A percentile compares a stretch with the other conserved stretches of the same genome.
These are phyloP conservation scores for Brassica juncea DNA, from an alignment of 345 rosid species.

Conservation along the genomic window DNA sequence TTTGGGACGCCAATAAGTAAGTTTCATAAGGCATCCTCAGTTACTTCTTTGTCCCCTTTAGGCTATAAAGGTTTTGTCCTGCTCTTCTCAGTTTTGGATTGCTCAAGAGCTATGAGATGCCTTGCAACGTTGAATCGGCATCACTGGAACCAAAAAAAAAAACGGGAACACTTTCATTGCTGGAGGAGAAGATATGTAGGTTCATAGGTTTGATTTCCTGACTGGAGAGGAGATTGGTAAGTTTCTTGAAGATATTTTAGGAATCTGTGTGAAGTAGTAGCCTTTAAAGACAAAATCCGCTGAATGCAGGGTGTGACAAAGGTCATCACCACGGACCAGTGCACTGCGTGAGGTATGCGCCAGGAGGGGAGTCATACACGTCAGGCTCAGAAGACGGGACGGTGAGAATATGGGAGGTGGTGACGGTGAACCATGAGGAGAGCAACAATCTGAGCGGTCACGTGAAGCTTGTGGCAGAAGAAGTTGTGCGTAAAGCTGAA, in stretches of 20 bases:
- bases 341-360: constrained; percentile 87
- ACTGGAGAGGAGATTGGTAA: constrained; percentile 72
- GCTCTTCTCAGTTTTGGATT: constrained; percentile 64
- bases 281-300: constrained; percentile 16
- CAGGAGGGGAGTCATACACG: constrained; percentile 93
- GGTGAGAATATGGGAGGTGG: constrained; percentile 60
- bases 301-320: constrained; percentile 83
- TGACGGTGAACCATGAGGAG: constrained; percentile 45
- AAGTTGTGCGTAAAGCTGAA: constrained; percentile 50
- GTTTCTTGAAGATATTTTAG: constrained; percentile 15
- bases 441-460: constrained; percentile 39
- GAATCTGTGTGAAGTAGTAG: constrained; percentile 5
- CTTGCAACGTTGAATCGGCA: constrained; percentile 76
- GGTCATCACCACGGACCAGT: constrained; percentile 96
- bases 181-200: constrained; percentile 77
- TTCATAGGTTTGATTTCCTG: constrained; percentile 63
- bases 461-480: constrained; percentile 52
- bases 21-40: constrained; percentile 36
- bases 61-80: constrained; percentile 15
- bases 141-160: constrained; percentile 58
- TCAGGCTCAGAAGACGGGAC: constrained; percentile 99
- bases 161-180: constrained; percentile 57
- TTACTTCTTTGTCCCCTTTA: constrained; percentile 1
- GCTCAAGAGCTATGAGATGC: constrained; percentile 89
- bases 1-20: constrained; percentile 98